Base-by-base conservation (phyloP, 345 rosid species). In the Stellera chamaejasme region DNA sequence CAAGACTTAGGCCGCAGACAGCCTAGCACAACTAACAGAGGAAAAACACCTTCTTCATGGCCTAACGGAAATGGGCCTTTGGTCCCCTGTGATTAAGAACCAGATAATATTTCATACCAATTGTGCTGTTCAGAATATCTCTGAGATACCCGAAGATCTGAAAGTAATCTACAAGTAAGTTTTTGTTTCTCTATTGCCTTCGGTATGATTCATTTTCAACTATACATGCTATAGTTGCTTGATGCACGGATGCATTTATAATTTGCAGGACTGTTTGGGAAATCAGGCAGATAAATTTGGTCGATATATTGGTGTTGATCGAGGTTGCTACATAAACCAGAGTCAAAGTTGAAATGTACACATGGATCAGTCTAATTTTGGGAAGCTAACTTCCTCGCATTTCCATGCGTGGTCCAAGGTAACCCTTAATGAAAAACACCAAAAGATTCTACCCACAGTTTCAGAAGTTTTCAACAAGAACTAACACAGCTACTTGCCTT, bases 261-360 rank as follows among this genome's bases (percentile, higher is more conserved):
- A 25, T 52, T 50, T 11, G 58, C 65, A 90, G 96, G 87, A 90
- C 96, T 39, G 97, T 90, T 8, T 90, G 97, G 97, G 97, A 90
- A 80, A 90, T 87, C 77, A 90, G 81, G 78, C 97, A 90, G 68
- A 87, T 19, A 19, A 19, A 19, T 19, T 19, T 19, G 23, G 23
- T 19, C 23, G 23, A 19, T 19, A 19, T 19, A 19, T 19, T 65
- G 97, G 91, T 14, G 91, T 72, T 43, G 89, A 87, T 75, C 89
- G 96, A 66, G 98, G 98, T 42, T 83, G 90, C 72, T 92, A 71
- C 56, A 88, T 88, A 57, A 96, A 92, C 64, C 98, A 88, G 73
- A 92, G 98, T 50, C 98, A 92, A 65, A 92, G 98, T 74, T 77
- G 88, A 57, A 92, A 92, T 19, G 88, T 90, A 53, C 95, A 90